Evolutionary conservation across 805 yeast species (phyloP), one percentile per base, ranked within the genome.

Genomic region (Pichia membranifaciens): DNA sequence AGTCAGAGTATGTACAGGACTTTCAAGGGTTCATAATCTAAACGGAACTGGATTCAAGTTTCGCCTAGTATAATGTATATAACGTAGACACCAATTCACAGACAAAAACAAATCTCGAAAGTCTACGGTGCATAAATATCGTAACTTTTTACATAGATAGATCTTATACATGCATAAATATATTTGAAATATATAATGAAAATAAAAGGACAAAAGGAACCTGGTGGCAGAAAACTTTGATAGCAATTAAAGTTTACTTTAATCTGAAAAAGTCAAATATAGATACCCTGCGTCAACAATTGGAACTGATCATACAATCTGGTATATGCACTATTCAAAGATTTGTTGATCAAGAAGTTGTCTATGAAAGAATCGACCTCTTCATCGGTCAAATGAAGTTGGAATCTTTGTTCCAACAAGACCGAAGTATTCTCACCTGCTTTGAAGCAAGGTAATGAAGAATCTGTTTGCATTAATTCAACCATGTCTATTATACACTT

Each of bases 241-340:
- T n/a, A n/a, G n/a, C 29, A 10, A 25, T 25, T 10, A 25, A 8
- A 7, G 29, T 25, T 25, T 7, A 25, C 10, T 25, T 7, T 25
- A 10, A 25, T 25, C 7, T 7, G 10, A 25, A 25, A 25, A 25
- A 25, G 10, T 62, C 61, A 83, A 59, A 78, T 81, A 64, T 88
- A 93, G 23, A 93, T 93, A 38, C 99, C 99, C 68, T 93, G 99
- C 0, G 98, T 90, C 42, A 89, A 68, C 64, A 93, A 70, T 66
- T 93, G 99, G 70, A 86, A 93, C 63, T 91, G 98, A 63, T 93
- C 99, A 61, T 93, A 93, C 29, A 93, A 70, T 55, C 96, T 73
- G 0, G 99, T 93, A 68, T 89, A 93, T 54, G 87, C 76, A 59
- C 93, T 87, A 12, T 95, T 95, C 49, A 84, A 58, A 57, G 96